phyloP scores from a whole-genome alignment of 1,284 basidiomycete genomes.

The Porogramme epimiltina region DNA sequence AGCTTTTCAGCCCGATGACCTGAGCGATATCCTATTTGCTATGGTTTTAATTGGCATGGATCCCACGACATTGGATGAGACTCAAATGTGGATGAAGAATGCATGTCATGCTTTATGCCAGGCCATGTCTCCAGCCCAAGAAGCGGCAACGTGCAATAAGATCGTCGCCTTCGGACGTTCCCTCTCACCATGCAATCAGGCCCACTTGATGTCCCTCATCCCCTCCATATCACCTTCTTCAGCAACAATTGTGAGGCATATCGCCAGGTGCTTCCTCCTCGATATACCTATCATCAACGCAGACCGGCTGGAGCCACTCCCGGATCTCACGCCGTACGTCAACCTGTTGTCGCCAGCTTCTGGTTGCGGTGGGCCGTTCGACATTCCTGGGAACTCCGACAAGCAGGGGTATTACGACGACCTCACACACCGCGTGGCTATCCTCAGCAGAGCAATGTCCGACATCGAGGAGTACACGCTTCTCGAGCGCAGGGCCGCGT shows the following conservation, averaged over 20 bases:
- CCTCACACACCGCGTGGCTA: constrained; percentile 51
- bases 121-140: constrained; percentile 36
- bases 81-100: constrained; percentile 42
- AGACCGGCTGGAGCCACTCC: constrained; percentile 19
- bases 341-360: constrained; percentile 38
- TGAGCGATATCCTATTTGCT: constrained; percentile 49
- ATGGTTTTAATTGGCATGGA: constrained; percentile 63
- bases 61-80: constrained; percentile 41
- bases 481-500: constrained; percentile 40
- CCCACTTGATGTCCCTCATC: constrained; percentile 52
- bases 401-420: constrained; percentile 63
- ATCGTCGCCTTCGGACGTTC: constrained; percentile 39
- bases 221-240: constrained; percentile 50
- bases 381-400: constrained; percentile 39
- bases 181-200: constrained; percentile 40
- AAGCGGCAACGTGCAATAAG: constrained; percentile 46
- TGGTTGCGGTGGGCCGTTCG: constrained; percentile 39
- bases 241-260: constrained; percentile 54
- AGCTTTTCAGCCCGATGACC: constrained; percentile 38
- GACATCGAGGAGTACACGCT: constrained; percentile 58
- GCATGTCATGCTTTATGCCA: constrained; percentile 5
- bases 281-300: constrained; percentile 5
- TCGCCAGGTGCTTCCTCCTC: constrained; percentile 44
- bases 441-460: constrained; percentile 57
- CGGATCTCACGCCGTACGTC: constrained; percentile 25